Evolutionary conservation across 441 rosid genomes (phyloP), one percentile per base, ranked within the genome.

Genomic region (Erysimum pusillum): DNA sequence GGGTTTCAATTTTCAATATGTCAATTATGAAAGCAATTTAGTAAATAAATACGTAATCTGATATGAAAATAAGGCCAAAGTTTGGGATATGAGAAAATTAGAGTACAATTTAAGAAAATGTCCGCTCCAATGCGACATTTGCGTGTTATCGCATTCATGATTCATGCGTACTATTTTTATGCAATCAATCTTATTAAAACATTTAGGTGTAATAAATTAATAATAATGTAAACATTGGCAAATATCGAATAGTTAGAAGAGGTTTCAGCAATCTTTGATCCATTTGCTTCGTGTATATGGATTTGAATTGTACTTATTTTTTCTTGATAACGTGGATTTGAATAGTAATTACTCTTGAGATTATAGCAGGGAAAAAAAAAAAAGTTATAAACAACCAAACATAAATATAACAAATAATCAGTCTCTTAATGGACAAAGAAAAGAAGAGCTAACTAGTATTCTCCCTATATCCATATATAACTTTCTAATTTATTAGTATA

Each of bases 31-130:
- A 31, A 46, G 20, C 2, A 36, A 71, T 28, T 34, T 52, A 63
- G 34, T 69, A 22, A 17, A 61, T 5, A 53, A 15, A 35, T 70
- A 18, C 22, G 25, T 46, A 22, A 17, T 63, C 7, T 46, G 18
- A 63, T 31, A 22, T 22, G 25, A 22, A 22, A 22, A 22, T 22
- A 22, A 22, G 73, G 76, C 68, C 41, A 31, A 42, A 38, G 80
- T 64, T 65, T 77, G 63, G 73, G 76, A 66, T 65, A 71, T 77
- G 57, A 59, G 63, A 58, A 65, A 65, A 59, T 10, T 71, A 58
- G 69, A 71, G 72, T 77, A 49, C 42, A 39, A 38, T 20, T 58
- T 1, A 77, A 77, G 77, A 58, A 58, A 71, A 32, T 77, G 69
- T 71, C 63, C 20, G 63, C 36, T 49, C 15, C 49, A 66, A 67